Conservation (phyloP, 1,284 basidiomycete species). For the Leccinum fallax region DNA sequence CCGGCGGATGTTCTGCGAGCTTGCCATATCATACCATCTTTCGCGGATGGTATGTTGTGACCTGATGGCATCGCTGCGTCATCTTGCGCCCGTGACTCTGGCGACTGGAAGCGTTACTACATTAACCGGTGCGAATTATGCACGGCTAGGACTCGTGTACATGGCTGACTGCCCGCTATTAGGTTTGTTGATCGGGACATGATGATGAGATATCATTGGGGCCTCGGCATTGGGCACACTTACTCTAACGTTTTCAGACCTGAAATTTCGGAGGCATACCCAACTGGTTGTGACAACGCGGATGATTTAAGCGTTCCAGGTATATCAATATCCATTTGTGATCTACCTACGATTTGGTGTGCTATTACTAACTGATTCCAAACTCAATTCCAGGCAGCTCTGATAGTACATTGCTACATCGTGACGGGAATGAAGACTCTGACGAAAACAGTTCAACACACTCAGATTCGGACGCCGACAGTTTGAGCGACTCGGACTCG, state of each 20-base stretch:
- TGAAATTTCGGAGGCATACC: neutral
- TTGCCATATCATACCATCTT: constrained; percentile 1
- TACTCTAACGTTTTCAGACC: neutral
- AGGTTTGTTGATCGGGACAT: neutral
- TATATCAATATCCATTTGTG: neutral
- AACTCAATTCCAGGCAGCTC: neutral
- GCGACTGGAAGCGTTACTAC: neutral
- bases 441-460: neutral
- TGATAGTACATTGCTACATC: neutral
- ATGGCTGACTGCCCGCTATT: neutral
- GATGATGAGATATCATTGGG: constrained; percentile 3
- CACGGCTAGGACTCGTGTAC: neutral
- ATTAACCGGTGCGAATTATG: constrained; percentile 1
- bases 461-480: neutral
- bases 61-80: neutral
- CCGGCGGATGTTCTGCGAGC: neutral
- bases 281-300: neutral
- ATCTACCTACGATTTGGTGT: neutral
- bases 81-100: neutral
- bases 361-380: neutral
- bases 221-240: neutral
- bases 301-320: neutral
- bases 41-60: neutral
- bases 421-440: neutral
- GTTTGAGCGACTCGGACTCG: neutral